A percentile compares a stretch with the other conserved stretches of the same genome.
Conservation (phyloP, 116 monocot genomes). For the Trichopus zeylanicus region DNA sequence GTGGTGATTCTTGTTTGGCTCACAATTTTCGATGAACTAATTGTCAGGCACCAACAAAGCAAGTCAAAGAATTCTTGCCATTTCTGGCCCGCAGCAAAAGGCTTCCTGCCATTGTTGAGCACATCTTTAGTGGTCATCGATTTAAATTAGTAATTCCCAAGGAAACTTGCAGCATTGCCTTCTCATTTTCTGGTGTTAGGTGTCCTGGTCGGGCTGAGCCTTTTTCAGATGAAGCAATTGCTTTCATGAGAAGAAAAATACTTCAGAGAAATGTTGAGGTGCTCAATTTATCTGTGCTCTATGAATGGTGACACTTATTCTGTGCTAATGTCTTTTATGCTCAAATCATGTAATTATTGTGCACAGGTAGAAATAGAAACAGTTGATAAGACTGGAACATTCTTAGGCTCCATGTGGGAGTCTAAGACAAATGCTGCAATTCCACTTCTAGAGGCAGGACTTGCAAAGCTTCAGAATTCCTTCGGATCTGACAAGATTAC, state of each 20-base stretch:
- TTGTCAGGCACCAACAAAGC: slow-evolving; percentile 70
- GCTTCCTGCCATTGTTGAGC: slow-evolving; percentile 83
- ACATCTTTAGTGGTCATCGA: slow-evolving; percentile 94
- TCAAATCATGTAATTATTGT: slow-evolving; percentile 1
- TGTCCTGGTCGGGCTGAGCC: slow-evolving; percentile 89
- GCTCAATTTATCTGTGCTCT: slow-evolving; percentile 5
- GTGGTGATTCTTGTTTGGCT: not conserved
- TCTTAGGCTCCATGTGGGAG: slow-evolving; percentile 96
- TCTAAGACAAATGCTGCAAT: slow-evolving; percentile 65
- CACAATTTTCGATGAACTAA: not conserved
- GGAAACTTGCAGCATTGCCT: slow-evolving; percentile 97
- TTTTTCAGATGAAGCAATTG: slow-evolving; percentile 88
- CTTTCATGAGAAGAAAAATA: slow-evolving; percentile 91
- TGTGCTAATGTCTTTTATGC: not conserved
- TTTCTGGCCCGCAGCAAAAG: slow-evolving; percentile 80
- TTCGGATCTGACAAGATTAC: slow-evolving; percentile 84
- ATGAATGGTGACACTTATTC: not conserved
- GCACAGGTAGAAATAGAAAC: slow-evolving; percentile 88
- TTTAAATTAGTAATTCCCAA: slow-evolving; percentile 89
- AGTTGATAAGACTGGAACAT: slow-evolving; percentile 83
- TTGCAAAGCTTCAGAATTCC: slow-evolving; percentile 73
- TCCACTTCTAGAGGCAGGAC: slow-evolving; percentile 74
- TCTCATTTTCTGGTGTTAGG: slow-evolving; percentile 88
- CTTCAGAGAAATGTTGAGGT: slow-evolving; percentile 99
- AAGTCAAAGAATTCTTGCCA: slow-evolving; percentile 82